These are phyloP conservation scores for Adansonia digitata DNA, from an alignment of 345 rosid genomes.

Conservation along the genomic window DNA sequence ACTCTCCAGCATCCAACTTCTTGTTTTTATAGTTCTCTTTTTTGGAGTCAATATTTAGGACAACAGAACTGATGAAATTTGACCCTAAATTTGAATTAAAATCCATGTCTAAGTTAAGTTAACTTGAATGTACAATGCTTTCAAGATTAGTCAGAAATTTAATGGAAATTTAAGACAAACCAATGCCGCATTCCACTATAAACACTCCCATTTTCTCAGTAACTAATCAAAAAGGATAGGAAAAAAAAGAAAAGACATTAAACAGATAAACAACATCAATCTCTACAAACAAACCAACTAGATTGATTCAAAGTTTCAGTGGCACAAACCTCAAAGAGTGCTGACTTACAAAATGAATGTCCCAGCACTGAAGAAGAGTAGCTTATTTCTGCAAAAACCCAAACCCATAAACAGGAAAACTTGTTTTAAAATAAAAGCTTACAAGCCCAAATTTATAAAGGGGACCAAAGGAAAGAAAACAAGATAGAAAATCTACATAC, in stretches of 20 bases:
- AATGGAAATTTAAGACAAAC: background rate
- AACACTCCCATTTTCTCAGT: background rate
- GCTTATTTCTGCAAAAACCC: constrained; percentile 17
- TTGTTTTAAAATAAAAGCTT: constrained; percentile 9
- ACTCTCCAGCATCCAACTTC: background rate
- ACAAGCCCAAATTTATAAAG: constrained; percentile 19
- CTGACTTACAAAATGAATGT: constrained; percentile 25
- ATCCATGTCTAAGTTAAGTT: background rate
- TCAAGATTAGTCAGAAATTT: background rate
- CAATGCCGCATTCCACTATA: background rate
- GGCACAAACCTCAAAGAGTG: background rate
- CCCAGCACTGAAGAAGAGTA: constrained; percentile 20
- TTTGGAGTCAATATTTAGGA: background rate
- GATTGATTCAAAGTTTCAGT: background rate
- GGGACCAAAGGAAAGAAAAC: constrained; percentile 10
- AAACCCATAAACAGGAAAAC: constrained; percentile 22
- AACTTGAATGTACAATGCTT: background rate
- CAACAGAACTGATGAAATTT: background rate
- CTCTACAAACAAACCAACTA: background rate
- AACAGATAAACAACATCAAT: background rate
- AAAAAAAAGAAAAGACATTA: background rate
- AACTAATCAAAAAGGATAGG: background rate
- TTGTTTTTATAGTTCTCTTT: background rate
- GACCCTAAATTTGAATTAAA: background rate
- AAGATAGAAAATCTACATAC: constrained; percentile 5